Evolutionary conservation across 1,284 basidiomycete genomes (phyloP), one percentile per base, ranked within the genome.

Genomic region (Rhodotorula sp.): DNA sequence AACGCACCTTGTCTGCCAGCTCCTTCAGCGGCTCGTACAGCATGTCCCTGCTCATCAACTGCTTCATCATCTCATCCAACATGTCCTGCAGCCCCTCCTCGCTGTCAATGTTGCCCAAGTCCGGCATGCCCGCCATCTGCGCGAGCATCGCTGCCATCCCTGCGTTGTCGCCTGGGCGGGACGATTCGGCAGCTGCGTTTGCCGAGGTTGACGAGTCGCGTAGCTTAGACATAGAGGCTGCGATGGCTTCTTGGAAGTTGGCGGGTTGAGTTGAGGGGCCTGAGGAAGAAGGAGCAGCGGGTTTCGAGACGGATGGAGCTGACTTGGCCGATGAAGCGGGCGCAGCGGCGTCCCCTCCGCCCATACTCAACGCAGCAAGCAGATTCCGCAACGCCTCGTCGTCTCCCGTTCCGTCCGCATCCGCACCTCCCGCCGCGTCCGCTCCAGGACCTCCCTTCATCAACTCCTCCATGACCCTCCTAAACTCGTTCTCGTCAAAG

Each of bases 21-120:
- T 98, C 95, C 75, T 90, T 90, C 76, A 98, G 81, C 0, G 95
- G 94, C 74, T 96, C 94, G 77, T 97, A 92, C 26, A 96, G 81
- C 16, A 98, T 86, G 3, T 98, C 93, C 79, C 93, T 94, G 80
- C 87, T 89, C 91, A 99, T 93, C 57, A 99, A 84, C 78, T 94
- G 89, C 24, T 86, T 85, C 94, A 95, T 93, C 89, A 98, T 92
- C 51, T 84, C 86, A 79, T 98, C 92, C 30, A 99, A 83, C 74
- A 96, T 84, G 15, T 86, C 87, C 59, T 88, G 86, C 11, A 94
- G 80, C 63, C 89, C 87, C 47, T 85, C 86, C 28, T 88, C 88
- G n/a, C 84, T 83, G 8, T 77, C 78, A 24, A 74, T 74, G 40
- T 65, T 63, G 37, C 76, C 76, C 24, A 65, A 40, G 34, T 66